phyloP scores from a whole-genome alignment of 768 basidiomycete species.

The Mycena crocata region DNA sequence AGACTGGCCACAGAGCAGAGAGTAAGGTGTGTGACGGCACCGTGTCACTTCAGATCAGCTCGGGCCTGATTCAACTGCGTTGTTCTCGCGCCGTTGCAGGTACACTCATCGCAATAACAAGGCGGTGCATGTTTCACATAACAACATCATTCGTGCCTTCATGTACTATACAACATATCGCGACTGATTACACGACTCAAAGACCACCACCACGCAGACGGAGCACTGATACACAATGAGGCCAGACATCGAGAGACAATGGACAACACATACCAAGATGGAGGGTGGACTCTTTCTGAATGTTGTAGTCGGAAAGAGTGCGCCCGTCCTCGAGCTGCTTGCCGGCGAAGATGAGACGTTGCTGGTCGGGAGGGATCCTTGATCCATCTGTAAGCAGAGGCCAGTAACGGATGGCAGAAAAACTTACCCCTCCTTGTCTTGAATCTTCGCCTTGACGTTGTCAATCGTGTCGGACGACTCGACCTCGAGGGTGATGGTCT shows the following conservation, averaged over 20 bases:
- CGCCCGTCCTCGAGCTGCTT: constrained; percentile 74
- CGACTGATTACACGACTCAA: constrained; percentile 29
- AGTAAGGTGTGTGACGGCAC: background rate
- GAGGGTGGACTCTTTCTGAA: constrained; percentile 79
- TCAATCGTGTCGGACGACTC: constrained; percentile 35
- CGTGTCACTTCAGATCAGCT: background rate
- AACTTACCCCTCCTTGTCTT: constrained; percentile 34
- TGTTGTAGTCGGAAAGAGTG: constrained; percentile 71
- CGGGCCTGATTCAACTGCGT: constrained; percentile 19
- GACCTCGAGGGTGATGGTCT: constrained; percentile 36
- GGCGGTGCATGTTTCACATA: constrained; percentile 26
- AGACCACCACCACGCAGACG: constrained; percentile 58
- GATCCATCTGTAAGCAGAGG: too few relatives aligned
- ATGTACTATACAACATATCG: background rate
- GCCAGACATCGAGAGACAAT: constrained; percentile 2
- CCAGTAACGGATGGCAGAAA: too few relatives aligned
- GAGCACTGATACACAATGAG: constrained; percentile 45
- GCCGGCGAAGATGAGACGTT: constrained; percentile 67
- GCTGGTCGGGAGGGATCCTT: constrained; percentile 35
- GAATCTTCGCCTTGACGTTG: constrained; percentile 36
- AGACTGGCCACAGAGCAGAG: constrained; percentile 25
- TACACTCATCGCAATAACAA: background rate
- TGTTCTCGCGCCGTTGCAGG: constrained; percentile 7
- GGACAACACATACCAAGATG: constrained; percentile 53
- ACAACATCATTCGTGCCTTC: constrained; percentile 24